A percentile compares a stretch with the other conserved stretches of the same genome.
phyloP scores from a whole-genome alignment of 208 protist species.

The Crithidia mellificae region DNA sequence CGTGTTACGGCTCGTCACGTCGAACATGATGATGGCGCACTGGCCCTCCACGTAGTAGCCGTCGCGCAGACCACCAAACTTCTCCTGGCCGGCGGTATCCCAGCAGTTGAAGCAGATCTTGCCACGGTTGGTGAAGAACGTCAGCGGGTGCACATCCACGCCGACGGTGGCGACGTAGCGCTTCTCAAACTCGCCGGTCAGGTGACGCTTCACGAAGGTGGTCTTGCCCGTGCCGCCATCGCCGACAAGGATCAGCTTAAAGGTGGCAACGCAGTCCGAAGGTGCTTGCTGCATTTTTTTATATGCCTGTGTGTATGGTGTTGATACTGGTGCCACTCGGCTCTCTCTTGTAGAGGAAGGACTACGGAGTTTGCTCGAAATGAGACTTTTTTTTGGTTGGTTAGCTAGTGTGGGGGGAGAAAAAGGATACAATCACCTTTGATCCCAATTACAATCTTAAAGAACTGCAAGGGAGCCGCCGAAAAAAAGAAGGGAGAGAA shows the following conservation, averaged over 20 bases:
- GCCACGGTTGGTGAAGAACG: constrained; percentile 99
- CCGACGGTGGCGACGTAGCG: constrained; percentile 97
- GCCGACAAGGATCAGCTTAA: constrained; percentile 99
- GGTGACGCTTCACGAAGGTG: constrained; percentile 99
- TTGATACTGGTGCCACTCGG: neutral
- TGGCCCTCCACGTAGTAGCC: constrained; percentile 99
- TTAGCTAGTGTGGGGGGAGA: neutral
- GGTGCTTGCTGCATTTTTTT: constrained; percentile 38
- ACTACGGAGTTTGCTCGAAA: neutral
- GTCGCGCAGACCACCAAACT: constrained; percentile 99
- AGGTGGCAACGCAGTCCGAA: constrained; percentile 82
- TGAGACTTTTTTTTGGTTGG: constrained; percentile 15
- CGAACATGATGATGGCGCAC: constrained; percentile 99
- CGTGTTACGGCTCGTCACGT: constrained; percentile 99
- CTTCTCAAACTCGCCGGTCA: constrained; percentile 99
- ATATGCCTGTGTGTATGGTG: too few species aligned
- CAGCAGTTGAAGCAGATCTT: constrained; percentile 99
- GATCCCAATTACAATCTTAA: constrained; percentile 14
- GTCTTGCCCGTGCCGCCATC: constrained; percentile 99
- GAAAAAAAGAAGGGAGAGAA: too few species aligned
- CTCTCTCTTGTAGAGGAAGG: constrained; percentile 1
- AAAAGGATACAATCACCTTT: constrained; percentile 10
- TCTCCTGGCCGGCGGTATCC: constrained; percentile 99
- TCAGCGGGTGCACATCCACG: constrained; percentile 98
- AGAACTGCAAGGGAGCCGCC: too few species aligned